Evolutionary conservation across 2,329 filamentous ascomycete genomes (phyloP).

Genomic region (Chrysosporium keratinophilum): DNA sequence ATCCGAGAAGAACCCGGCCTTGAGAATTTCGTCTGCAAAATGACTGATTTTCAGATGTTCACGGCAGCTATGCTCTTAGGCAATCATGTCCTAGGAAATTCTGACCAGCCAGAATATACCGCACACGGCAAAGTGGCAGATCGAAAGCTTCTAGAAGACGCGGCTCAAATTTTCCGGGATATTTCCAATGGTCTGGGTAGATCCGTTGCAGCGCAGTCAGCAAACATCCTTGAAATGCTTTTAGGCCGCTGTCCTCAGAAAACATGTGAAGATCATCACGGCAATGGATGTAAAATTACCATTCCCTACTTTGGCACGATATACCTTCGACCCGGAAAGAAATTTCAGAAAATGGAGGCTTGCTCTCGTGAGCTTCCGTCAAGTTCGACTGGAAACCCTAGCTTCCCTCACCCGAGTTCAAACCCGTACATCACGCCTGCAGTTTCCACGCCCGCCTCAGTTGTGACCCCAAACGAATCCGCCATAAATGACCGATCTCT

Average conservation of each 20-base stretch:
- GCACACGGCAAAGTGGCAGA: constrained; percentile 29
- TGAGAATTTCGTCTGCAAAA: constrained; percentile 31
- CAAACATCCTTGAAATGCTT: constrained; percentile 34
- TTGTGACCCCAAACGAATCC: neutral
- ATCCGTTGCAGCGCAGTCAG: constrained; percentile 36
- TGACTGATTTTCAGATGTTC: constrained; percentile 42
- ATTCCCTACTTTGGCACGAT: constrained; percentile 41
- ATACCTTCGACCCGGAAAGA: constrained; percentile 28
- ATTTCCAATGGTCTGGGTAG: constrained; percentile 30
- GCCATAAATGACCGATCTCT: neutral
- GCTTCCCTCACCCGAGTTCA: neutral
- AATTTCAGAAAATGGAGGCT: constrained; percentile 19
- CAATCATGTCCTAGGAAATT: constrained; percentile 35
- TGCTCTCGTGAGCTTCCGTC: neutral
- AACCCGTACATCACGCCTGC: neutral
- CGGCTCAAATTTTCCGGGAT: constrained; percentile 26
- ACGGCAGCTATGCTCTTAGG: constrained; percentile 38
- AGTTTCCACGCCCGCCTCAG: neutral
- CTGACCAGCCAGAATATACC: constrained; percentile 19
- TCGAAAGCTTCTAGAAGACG: constrained; percentile 28
- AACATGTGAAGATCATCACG: neutral
- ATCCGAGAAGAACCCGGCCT: constrained; percentile 22
- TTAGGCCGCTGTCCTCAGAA: neutral
- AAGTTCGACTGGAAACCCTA: neutral
- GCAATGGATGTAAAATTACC: constrained; percentile 30